Evolutionary conservation across 208 protist genomes (phyloP).

Genomic region (Naegleria gruberi): DNA sequence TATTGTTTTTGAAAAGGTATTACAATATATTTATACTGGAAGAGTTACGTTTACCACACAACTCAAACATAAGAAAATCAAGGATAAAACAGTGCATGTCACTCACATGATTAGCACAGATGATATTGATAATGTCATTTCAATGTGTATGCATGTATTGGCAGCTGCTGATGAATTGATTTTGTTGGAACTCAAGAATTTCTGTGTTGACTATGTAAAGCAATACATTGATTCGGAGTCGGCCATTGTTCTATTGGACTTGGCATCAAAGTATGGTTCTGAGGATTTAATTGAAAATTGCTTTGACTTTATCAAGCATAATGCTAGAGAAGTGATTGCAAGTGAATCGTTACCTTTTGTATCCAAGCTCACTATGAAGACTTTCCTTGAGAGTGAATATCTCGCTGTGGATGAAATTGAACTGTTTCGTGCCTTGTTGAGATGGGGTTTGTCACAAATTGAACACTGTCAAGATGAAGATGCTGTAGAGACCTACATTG

Average conservation of each 20-base stretch:
- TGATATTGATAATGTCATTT: background rate
- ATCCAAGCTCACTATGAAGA: background rate
- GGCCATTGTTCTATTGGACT: background rate
- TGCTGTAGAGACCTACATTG: background rate
- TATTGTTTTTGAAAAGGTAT: background rate
- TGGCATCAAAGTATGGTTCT: background rate
- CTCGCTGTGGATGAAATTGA: constrained; percentile 4
- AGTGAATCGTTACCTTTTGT: background rate
- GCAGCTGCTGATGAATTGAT: background rate
- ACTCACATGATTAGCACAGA: background rate
- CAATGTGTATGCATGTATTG: constrained; percentile 1
- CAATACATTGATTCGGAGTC: background rate
- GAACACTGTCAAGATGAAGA: background rate
- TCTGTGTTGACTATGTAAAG: constrained; percentile 8
- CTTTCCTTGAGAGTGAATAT: constrained; percentile 2
- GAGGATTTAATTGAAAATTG: background rate
- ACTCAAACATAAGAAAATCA: background rate
- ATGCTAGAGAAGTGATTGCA: background rate
- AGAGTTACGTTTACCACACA: background rate
- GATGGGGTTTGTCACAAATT: background rate
- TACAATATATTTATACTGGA: constrained; percentile 2
- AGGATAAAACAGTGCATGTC: background rate
- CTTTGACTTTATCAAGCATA: constrained; percentile 9
- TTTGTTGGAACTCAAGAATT: background rate
- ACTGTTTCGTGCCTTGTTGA: background rate